Conservation (phyloP, 441 rosid genomes). For the Raphanus hybrid region DNA sequence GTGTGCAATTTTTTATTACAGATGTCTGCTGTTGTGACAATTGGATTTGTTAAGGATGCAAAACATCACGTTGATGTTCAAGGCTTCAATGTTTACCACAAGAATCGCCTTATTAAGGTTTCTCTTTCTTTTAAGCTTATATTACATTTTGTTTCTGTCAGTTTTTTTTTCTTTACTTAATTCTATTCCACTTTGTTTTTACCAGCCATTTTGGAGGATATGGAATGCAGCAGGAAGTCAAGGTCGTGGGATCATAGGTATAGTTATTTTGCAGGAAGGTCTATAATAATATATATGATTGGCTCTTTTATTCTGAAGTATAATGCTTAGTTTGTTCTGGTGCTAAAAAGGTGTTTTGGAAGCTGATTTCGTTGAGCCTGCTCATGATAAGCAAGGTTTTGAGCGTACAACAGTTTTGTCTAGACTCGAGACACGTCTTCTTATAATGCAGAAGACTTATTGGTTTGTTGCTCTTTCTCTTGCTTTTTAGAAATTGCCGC, state of each 20-base stretch:
- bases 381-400: slow-evolving; percentile 84
- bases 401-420: slow-evolving; percentile 74
- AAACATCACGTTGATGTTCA: slow-evolving; percentile 88
- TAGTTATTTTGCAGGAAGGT: slow-evolving; percentile 8
- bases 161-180: not conserved
- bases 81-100: slow-evolving; percentile 97
- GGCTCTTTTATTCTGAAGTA: not conserved
- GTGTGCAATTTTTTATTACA: slow-evolving; percentile 40
- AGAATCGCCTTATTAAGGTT: slow-evolving; percentile 96
- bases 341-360: slow-evolving; percentile 73
- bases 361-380: slow-evolving; percentile 84
- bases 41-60: slow-evolving; percentile 99
- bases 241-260: slow-evolving; percentile 99
- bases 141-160: not conserved
- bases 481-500: not conserved
- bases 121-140: slow-evolving; percentile 15
- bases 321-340: slow-evolving; percentile 37
- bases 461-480: slow-evolving; percentile 57
- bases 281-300: slow-evolving; percentile 21
- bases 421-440: slow-evolving; percentile 63
- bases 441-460: slow-evolving; percentile 84
- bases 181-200: slow-evolving; percentile 1
- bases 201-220: slow-evolving; percentile 97
- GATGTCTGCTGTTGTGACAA: slow-evolving; percentile 79
- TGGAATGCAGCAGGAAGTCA: slow-evolving; percentile 97